Conservation (phyloP, 1,139 yeast genomes). For the Saccharomyces hybrid region DNA sequence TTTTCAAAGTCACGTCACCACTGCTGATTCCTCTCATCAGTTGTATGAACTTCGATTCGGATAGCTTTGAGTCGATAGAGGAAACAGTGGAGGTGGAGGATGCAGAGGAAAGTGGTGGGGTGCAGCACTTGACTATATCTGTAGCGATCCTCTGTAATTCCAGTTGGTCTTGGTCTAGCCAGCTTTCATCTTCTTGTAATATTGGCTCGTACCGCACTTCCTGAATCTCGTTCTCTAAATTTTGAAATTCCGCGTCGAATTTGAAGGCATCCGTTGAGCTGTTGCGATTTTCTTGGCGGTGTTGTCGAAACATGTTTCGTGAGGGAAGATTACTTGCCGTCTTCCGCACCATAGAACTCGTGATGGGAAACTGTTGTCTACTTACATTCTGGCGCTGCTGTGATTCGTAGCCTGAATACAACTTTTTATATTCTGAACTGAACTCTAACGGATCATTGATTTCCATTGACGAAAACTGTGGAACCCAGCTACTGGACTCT, state of each 20-base stretch:
- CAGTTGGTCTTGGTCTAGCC: conserved; percentile 18
- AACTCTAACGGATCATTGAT: conserved; percentile 27
- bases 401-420: conserved; percentile 21
- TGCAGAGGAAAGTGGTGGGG: conserved; percentile 6
- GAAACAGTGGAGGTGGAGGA: conserved; percentile 12
- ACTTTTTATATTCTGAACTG: conserved; percentile 21
- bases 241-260: conserved; percentile 18
- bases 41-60: conserved; percentile 26
- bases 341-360: not conserved
- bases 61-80: conserved; percentile 16
- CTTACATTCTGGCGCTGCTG: conserved; percentile 5
- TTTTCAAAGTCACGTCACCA: conserved; percentile 26
- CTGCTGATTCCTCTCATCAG: conserved; percentile 28
- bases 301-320: conserved; percentile 1
- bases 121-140: conserved; percentile 14
- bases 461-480: conserved; percentile 23
- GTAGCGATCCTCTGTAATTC: conserved; percentile 25
- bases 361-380: not conserved
- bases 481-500: conserved; percentile 12
- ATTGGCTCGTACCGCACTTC: conserved; percentile 3
- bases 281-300: conserved; percentile 1
- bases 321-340: not conserved
- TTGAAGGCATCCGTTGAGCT: conserved; percentile 7
- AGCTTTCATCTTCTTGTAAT: not conserved
- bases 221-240: conserved; percentile 19